phyloP scores from a whole-genome alignment of 2,329 filamentous ascomycete genomes.

The Alternaria gaisen region DNA sequence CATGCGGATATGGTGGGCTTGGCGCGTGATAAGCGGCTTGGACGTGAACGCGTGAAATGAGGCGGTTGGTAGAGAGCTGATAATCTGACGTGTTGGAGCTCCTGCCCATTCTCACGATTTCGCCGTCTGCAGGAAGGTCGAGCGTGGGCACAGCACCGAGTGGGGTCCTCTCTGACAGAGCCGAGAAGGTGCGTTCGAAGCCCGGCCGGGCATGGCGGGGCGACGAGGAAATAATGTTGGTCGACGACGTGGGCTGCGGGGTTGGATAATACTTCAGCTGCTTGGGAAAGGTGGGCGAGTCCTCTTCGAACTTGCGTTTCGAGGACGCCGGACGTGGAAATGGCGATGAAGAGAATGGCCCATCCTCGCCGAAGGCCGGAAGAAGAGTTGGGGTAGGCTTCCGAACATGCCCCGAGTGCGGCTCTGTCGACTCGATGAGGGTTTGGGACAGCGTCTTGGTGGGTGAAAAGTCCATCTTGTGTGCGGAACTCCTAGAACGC shows the following conservation, averaged over 20 bases:
- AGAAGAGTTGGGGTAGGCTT: constrained; percentile 70
- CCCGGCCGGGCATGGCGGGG: constrained; percentile 59
- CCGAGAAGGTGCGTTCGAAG: constrained; percentile 66
- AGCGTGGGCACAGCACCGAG: constrained; percentile 84
- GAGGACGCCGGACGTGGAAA: constrained; percentile 68
- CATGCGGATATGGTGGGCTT: constrained; percentile 71
- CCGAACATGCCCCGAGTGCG: constrained; percentile 56
- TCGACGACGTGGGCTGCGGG: constrained; percentile 91
- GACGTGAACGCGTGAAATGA: constrained; percentile 93
- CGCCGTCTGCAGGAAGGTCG: constrained; percentile 81
- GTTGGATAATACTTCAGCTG: constrained; percentile 82
- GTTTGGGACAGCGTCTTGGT: constrained; percentile 37
- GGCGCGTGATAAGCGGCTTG: constrained; percentile 83
- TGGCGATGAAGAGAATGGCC: constrained; percentile 80
- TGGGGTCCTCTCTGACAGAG: constrained; percentile 80
- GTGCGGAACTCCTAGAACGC: constrained; percentile 36
- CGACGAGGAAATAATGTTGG: constrained; percentile 86
- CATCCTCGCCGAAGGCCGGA: constrained; percentile 70
- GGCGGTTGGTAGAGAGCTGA: constrained; percentile 88
- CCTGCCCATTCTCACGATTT: constrained; percentile 84
- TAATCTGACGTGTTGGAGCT: constrained; percentile 96
- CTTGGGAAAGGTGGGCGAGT: constrained; percentile 56
- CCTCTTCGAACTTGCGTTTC: constrained; percentile 71
- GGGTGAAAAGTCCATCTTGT: constrained; percentile 47
- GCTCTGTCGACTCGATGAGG: constrained; percentile 38